Base-by-base conservation (phyloP, 202 grass and related monocot species). In the Elaeis oleifera region DNA sequence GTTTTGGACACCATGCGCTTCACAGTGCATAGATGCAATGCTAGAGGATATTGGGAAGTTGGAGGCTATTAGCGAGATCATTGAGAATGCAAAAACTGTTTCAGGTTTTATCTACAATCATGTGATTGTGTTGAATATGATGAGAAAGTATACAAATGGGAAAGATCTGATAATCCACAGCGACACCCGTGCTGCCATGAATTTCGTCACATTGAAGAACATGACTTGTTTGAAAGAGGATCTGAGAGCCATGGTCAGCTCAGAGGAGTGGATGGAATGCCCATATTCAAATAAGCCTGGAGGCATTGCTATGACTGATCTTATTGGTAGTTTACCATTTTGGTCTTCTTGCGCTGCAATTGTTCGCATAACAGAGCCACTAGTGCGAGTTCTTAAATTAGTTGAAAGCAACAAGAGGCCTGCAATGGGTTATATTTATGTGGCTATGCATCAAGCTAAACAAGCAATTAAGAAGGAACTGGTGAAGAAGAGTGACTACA, bases 1-100 rank as follows among this genome's bases (percentile, higher is more conserved):
- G 60, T 96, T 96, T 74, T 96, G 91, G 91, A 88, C 81, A 18
- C 73, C 81, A 0, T 96, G 91, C 25, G 70, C 79, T 81, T 90
- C 78, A 65, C 76, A 73, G 39, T 88, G 79, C 76, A 81, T 96
- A 23, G 74, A 96, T 54, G 91, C 61, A 18, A 96, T 96, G 64
- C 84, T 96, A 3, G 84, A 96, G 69, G 91, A 90, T 85, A 83
- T 96, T 23, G 78, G 83, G 56, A 83, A 85, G 79, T 61, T 81
- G 6, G 64, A 44, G 22, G 67, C 68, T 14, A 78, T 90, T 77
- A 80, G 68, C 25, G 84, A 90, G 76, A 84, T 90, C 65, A 79
- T 96, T 16, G 70, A 81, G 68, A 88, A 85, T 55, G 84, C 87
- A 1, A 96, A 96, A 83, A 60, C 26, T 51, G 76, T 96, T 55